Conservation (phyloP, 1,284 basidiomycete species). For the Leccinum insolens region DNA sequence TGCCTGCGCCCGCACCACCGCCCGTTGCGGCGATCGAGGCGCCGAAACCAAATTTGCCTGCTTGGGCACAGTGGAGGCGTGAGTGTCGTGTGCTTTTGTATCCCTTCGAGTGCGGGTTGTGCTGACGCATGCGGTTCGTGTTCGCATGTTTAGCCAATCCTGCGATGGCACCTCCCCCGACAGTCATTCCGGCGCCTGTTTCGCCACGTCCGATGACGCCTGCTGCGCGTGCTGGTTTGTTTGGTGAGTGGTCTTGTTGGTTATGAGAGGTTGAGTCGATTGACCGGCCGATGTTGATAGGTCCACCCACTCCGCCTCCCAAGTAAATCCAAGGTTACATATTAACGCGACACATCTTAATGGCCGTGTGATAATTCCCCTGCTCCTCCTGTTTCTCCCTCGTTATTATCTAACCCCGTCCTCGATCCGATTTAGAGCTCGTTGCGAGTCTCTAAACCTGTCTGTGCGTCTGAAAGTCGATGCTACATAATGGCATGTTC, state of each 20-base stretch:
- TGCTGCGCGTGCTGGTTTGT: conserved; percentile 58
- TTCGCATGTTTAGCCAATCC: conserved; percentile 53
- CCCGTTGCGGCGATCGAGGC: conserved; percentile 40
- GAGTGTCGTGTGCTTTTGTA: conserved; percentile 30
- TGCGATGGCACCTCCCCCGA: conserved; percentile 53
- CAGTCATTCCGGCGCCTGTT: conserved; percentile 36
- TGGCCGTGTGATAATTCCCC: background rate
- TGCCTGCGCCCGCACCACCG: conserved; percentile 40
- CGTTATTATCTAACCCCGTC: background rate
- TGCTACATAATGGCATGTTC: background rate
- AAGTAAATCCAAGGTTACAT: conserved; percentile 37
- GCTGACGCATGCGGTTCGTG: background rate
- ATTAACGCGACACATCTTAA: background rate
- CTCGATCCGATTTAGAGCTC: background rate
- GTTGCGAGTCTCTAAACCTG: background rate
- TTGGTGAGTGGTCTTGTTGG: conserved; percentile 46
- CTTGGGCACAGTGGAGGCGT: conserved; percentile 82
- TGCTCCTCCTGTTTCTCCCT: background rate
- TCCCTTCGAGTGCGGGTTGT: background rate
- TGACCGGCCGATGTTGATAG: conserved; percentile 31
- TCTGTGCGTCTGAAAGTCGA: background rate
- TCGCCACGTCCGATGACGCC: conserved; percentile 45
- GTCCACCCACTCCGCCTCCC: conserved; percentile 61
- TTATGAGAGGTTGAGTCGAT: background rate
- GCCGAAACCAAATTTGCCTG: conserved; percentile 54